Conservation (phyloP, 2,329 filamentous ascomycete genomes). For the Arthrobotrys conoides region DNA sequence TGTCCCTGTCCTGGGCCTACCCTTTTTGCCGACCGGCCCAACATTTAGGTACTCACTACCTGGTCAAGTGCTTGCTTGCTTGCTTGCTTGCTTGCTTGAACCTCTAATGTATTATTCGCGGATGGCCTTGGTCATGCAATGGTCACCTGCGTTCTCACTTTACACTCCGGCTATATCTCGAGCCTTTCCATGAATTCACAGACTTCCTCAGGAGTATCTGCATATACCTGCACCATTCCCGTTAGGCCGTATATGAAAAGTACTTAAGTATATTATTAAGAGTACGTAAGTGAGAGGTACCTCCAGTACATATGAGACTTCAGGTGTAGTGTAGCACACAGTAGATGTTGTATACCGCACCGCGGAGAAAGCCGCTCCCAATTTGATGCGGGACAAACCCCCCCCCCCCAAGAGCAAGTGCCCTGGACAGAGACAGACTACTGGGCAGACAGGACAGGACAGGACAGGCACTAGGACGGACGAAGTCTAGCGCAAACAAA, state of each 20-base stretch:
- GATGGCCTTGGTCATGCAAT: not conserved
- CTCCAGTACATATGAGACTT: too few relatives aligned
- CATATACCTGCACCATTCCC: not conserved
- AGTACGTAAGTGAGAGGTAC: not conserved
- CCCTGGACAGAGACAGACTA: too few relatives aligned
- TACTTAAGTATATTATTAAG: too few relatives aligned
- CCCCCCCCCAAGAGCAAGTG: too few relatives aligned
- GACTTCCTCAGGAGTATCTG: not conserved
- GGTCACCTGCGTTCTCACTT: not conserved
- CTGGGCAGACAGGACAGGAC: too few relatives aligned
- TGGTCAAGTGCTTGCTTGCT: not conserved
- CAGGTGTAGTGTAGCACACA: too few relatives aligned
- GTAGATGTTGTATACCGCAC: too few relatives aligned
- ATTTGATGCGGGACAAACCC: slow-evolving; percentile 10
- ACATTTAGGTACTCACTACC: slow-evolving; percentile 7
- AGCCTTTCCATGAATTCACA: not conserved
- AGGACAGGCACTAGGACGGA: slow-evolving; percentile 19
- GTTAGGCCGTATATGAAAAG: not conserved
- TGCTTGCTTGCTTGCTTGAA: not conserved
- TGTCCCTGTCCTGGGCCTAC: slow-evolving; percentile 1
- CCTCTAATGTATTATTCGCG: slow-evolving; percentile 20
- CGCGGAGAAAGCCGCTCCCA: slow-evolving; percentile 18
- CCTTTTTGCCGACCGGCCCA: not conserved
- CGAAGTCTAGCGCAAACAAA: slow-evolving; percentile 1
- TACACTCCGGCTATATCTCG: slow-evolving; percentile 19